Conservation (phyloP, 805 yeast species). For the Kazachstania kunashirensis region DNA sequence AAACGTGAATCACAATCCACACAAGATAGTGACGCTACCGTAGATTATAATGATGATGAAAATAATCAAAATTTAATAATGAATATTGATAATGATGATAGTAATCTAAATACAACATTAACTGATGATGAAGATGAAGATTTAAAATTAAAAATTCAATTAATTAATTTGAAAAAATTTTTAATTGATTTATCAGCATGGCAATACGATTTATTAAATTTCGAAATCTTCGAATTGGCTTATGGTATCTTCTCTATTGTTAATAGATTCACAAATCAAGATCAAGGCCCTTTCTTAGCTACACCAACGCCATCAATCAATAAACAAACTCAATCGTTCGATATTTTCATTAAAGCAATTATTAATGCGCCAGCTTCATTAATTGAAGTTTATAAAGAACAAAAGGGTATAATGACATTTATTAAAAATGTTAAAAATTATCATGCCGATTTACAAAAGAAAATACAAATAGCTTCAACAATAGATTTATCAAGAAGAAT, state of each 20-base stretch:
- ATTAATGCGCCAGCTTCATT: slow-evolving; percentile 19
- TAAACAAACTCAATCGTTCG: slow-evolving; percentile 18
- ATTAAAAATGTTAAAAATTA: slow-evolving; percentile 17
- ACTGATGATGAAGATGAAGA: slow-evolving; percentile 24
- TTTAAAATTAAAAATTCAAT: slow-evolving; percentile 27
- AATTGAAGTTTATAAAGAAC: slow-evolving; percentile 19
- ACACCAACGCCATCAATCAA: slow-evolving; percentile 17
- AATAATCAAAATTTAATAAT: slow-evolving; percentile 8
- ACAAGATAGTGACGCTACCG: slow-evolving; percentile 22
- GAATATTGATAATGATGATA: slow-evolving; percentile 15
- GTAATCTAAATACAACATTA: slow-evolving; percentile 14
- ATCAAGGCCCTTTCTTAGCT: slow-evolving; percentile 24
- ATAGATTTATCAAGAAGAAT: slow-evolving; percentile 18
- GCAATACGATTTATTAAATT: slow-evolving; percentile 34
- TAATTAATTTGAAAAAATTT: slow-evolving; percentile 41
- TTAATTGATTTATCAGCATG: slow-evolving; percentile 41
- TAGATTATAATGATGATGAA: slow-evolving; percentile 13
- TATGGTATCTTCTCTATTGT: slow-evolving; percentile 24
- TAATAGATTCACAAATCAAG: slow-evolving; percentile 24
- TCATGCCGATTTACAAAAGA: slow-evolving; percentile 19
- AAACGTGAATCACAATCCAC: slow-evolving; percentile 18
- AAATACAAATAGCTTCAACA: slow-evolving; percentile 20
- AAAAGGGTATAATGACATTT: slow-evolving; percentile 17
- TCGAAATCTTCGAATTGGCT: slow-evolving; percentile 26
- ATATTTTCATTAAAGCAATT: slow-evolving; percentile 19